Conservation (phyloP, 2,329 filamentous ascomycete genomes). For the Stachybotrys elegans region DNA sequence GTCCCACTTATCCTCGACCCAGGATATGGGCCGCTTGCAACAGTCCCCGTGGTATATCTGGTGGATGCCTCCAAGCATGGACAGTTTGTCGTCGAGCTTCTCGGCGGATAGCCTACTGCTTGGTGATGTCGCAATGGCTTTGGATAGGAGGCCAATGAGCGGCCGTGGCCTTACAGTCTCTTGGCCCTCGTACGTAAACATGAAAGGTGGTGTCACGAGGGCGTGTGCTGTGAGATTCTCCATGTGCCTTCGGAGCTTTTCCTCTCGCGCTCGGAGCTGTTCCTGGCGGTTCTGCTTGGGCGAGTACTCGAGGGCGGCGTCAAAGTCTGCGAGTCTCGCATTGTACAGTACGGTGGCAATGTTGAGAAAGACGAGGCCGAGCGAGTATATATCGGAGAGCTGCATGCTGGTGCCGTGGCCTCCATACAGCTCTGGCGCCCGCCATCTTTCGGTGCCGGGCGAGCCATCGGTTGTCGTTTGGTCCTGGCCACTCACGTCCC, state of each 20-base stretch:
- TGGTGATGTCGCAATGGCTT: constrained; percentile 29
- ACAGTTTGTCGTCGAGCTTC: constrained; percentile 34
- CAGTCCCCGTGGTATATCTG: constrained; percentile 42
- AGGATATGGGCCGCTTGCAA: constrained; percentile 34
- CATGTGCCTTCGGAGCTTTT: constrained; percentile 28
- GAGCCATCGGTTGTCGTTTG: constrained; percentile 37
- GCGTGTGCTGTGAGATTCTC: constrained; percentile 28
- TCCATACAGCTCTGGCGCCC: constrained; percentile 37
- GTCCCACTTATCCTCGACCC: constrained; percentile 32
- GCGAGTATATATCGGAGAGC: constrained; percentile 42
- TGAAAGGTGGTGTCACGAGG: constrained; percentile 27
- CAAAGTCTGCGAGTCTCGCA: constrained; percentile 31
- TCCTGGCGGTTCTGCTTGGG: constrained; percentile 20
- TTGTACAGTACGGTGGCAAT: constrained; percentile 39
- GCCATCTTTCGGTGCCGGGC: constrained; percentile 39
- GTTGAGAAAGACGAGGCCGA: constrained; percentile 40
- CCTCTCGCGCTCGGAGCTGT: constrained; percentile 25
- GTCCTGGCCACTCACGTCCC: constrained; percentile 39
- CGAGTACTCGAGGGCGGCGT: constrained; percentile 28
- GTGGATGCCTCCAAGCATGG: constrained; percentile 39
- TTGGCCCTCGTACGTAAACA: constrained; percentile 30
- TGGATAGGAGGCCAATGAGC: constrained; percentile 28
- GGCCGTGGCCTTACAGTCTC: constrained; percentile 36
- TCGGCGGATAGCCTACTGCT: constrained; percentile 26
- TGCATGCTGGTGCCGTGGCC: constrained; percentile 36